Evolutionary conservation across 257 asterid genomes (phyloP).

Genomic region (Asclepias syriaca): DNA sequence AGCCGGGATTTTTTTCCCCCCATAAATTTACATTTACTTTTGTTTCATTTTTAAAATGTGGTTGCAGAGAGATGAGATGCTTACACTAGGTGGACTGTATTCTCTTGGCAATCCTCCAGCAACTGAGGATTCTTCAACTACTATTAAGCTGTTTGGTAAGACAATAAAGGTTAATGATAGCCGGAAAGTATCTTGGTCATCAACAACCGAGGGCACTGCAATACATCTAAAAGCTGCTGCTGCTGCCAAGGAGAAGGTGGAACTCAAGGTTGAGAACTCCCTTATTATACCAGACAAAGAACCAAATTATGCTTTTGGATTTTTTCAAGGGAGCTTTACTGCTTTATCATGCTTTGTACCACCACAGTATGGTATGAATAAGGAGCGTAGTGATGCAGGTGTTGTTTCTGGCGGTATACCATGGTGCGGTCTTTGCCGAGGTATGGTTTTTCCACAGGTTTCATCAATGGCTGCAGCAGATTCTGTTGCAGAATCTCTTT

Average conservation of each 20-base stretch:
- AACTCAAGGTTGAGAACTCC: slow-evolving; percentile 13
- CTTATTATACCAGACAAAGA: slow-evolving; percentile 15
- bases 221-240: slow-evolving; percentile 14
- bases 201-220: slow-evolving; percentile 18
- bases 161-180: slow-evolving; percentile 45
- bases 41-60: slow-evolving; percentile 1
- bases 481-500: slow-evolving; percentile 14
- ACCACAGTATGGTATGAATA: slow-evolving; percentile 22
- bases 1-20: background rate
- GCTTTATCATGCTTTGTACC: slow-evolving; percentile 28
- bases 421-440: slow-evolving; percentile 42
- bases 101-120: slow-evolving; percentile 32
- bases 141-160: slow-evolving; percentile 73
- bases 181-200: slow-evolving; percentile 24
- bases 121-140: slow-evolving; percentile 22
- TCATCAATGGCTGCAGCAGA: slow-evolving; percentile 20
- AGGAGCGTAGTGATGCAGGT: slow-evolving; percentile 23
- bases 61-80: slow-evolving; percentile 47
- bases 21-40: background rate
- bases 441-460: slow-evolving; percentile 29
- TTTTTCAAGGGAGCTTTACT: slow-evolving; percentile 25
- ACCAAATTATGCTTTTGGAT: slow-evolving; percentile 30
- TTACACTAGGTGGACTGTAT: slow-evolving; percentile 36
- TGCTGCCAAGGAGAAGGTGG: slow-evolving; percentile 6
- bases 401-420: slow-evolving; percentile 27